Conservation (phyloP, 75 land plant species). For the Adiantum capillusveneris region DNA sequence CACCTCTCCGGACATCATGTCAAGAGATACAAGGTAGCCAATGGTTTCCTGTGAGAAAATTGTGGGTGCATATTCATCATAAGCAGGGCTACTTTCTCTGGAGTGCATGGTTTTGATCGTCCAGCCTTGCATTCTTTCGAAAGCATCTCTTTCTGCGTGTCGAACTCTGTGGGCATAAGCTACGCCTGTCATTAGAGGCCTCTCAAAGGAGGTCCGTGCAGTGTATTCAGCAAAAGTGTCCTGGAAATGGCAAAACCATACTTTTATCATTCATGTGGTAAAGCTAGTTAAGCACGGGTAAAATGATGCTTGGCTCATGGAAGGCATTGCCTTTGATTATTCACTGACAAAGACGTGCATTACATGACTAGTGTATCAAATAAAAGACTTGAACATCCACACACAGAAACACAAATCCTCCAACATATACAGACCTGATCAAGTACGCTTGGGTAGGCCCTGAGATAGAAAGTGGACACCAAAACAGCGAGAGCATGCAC, state of each 20-base stretch:
- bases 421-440: constrained; percentile 49
- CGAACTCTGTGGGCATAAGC: constrained; percentile 83
- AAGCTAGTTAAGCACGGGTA: no score
- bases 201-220: constrained; percentile 83
- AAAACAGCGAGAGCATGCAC: constrained; percentile 76
- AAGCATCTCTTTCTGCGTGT: constrained; percentile 62
- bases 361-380: no score
- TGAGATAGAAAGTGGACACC: constrained; percentile 82
- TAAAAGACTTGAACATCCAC: no score
- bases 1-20: constrained; percentile 95
- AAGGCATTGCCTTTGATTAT: no score
- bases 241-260: constrained; percentile 27
- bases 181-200: constrained; percentile 94
- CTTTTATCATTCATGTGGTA: no score
- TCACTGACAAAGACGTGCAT: no score
- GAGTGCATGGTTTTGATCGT: constrained; percentile 79
- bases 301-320: no score
- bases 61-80: constrained; percentile 78
- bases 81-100: constrained; percentile 45
- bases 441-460: constrained; percentile 69
- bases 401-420: neutral
- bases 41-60: constrained; percentile 81
- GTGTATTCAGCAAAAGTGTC: constrained; percentile 87
- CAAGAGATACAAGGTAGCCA: constrained; percentile 65
- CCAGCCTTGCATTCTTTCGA: constrained; percentile 78